A percentile compares a stretch with the other conserved stretches of the same genome.
phyloP scores from a whole-genome alignment of 2,329 filamentous ascomycete genomes.

The Claviceps capensis region DNA sequence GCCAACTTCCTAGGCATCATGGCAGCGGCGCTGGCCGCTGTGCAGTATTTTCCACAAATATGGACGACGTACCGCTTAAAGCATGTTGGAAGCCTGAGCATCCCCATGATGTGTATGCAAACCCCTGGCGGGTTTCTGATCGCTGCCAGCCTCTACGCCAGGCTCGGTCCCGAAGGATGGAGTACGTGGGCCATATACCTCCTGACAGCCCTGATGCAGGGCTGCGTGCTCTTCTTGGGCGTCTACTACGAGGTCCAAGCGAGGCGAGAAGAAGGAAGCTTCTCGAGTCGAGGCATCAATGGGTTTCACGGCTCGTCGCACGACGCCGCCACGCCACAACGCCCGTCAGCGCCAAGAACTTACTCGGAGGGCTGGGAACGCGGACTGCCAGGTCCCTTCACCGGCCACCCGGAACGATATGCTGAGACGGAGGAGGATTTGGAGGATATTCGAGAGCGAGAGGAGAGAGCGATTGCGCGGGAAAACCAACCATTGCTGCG shows the following conservation, averaged over 20 bases:
- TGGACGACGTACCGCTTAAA: conserved; percentile 78
- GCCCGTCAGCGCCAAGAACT: conserved; percentile 27
- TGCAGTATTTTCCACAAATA: conserved; percentile 94
- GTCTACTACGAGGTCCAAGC: conserved; percentile 56
- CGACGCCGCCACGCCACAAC: conserved; percentile 15
- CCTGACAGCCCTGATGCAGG: conserved; percentile 76
- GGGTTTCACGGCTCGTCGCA: conserved; percentile 16
- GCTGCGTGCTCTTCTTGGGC: conserved; percentile 64
- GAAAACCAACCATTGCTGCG: conserved; percentile 37
- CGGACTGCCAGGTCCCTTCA: conserved; percentile 35
- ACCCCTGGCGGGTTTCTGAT: conserved; percentile 88
- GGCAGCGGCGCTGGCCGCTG: conserved; percentile 61
- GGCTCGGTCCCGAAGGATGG: conserved; percentile 76
- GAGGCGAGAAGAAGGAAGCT: conserved; percentile 18
- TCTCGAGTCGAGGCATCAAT: conserved; percentile 12
- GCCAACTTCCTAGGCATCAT: conserved; percentile 75
- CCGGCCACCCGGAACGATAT: conserved; percentile 37
- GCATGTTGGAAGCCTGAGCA: conserved; percentile 80
- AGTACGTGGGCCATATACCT: conserved; percentile 91
- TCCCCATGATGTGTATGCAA: conserved; percentile 97
- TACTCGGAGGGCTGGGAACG: conserved; percentile 39
- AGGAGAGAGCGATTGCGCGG: conserved; percentile 34
- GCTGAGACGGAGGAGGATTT: conserved; percentile 37
- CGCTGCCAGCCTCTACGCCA: conserved; percentile 66
- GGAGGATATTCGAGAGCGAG: conserved; percentile 34